Conservation (phyloP, 179 eudicot genomes). For the Actinidia chinensis region DNA sequence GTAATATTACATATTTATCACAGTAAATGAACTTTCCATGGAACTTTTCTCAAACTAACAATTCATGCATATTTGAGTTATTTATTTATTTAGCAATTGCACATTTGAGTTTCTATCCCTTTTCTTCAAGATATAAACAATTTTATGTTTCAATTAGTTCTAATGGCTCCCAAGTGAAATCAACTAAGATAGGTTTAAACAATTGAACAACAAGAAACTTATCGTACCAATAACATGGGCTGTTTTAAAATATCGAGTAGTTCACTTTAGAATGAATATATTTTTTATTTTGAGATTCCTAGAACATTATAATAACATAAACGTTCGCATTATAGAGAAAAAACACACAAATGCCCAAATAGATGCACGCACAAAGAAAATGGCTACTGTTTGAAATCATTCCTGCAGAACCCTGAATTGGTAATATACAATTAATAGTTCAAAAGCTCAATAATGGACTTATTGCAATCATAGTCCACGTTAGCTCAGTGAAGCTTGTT, state of each 20-base stretch:
- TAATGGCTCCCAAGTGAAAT: background rate
- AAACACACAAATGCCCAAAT: background rate
- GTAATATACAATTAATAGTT: too few relatives aligned
- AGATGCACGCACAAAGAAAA: background rate
- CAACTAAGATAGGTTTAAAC: too few relatives aligned
- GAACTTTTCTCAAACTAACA: background rate
- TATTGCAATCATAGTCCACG: too few relatives aligned
- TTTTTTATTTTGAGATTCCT: background rate
- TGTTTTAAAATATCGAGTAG: background rate
- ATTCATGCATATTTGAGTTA: background rate
- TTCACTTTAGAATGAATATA: too few relatives aligned
- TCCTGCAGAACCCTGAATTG: background rate
- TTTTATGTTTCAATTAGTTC: constrained; percentile 3
- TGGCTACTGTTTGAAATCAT: constrained; percentile 1
- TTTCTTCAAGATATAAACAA: background rate
- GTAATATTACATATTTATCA: background rate
- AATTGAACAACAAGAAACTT: background rate
- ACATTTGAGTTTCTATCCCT: background rate
- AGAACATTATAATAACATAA: background rate
- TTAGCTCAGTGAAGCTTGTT: too few relatives aligned
- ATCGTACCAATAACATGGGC: background rate
- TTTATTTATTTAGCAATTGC: too few relatives aligned
- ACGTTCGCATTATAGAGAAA: background rate
- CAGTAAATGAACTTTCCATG: background rate
- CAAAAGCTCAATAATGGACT: too few relatives aligned